These are phyloP conservation scores for Diphasiastrum complanatum DNA, from an alignment of 83 land plant genomes.

Conservation along the genomic window DNA sequence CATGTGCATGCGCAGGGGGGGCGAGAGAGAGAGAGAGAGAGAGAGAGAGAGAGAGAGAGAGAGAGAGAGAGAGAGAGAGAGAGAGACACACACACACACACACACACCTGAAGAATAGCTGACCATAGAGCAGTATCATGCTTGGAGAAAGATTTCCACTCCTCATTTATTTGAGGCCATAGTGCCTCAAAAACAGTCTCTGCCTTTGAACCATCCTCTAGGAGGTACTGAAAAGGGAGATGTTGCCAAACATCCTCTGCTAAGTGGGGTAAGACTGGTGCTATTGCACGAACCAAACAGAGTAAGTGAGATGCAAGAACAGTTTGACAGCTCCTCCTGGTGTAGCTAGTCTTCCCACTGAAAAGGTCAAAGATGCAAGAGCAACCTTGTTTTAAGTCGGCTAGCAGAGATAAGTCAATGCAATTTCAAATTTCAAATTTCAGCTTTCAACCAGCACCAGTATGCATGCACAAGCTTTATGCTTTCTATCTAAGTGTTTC, in stretches of 20 bases:
- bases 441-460: too few species aligned
- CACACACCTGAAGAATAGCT: conserved; percentile 68
- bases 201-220: conserved; percentile 60
- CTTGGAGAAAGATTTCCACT: conserved; percentile 49
- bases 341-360: conserved; percentile 83
- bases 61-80: conserved; percentile 7
- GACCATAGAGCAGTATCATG: conserved; percentile 64
- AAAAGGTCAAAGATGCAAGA: background rate
- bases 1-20: background rate
- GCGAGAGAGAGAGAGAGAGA: conserved; percentile 1
- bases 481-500: too few species aligned
- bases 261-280: conserved; percentile 96
- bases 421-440: too few species aligned
- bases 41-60: conserved; percentile 7
- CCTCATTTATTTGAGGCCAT: conserved; percentile 70
- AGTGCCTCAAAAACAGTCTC: conserved; percentile 83
- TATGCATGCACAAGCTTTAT: too few species aligned
- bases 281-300: conserved; percentile 63
- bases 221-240: conserved; percentile 59
- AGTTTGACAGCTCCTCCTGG: conserved; percentile 96
- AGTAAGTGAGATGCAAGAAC: conserved; percentile 86
- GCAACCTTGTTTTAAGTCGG: background rate
- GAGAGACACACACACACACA: conserved; percentile 3
- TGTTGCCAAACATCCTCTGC: conserved; percentile 99
- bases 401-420: too few species aligned